phyloP scores from a whole-genome alignment of 2,329 filamentous ascomycete genomes.

The Alternaria arbusti region DNA sequence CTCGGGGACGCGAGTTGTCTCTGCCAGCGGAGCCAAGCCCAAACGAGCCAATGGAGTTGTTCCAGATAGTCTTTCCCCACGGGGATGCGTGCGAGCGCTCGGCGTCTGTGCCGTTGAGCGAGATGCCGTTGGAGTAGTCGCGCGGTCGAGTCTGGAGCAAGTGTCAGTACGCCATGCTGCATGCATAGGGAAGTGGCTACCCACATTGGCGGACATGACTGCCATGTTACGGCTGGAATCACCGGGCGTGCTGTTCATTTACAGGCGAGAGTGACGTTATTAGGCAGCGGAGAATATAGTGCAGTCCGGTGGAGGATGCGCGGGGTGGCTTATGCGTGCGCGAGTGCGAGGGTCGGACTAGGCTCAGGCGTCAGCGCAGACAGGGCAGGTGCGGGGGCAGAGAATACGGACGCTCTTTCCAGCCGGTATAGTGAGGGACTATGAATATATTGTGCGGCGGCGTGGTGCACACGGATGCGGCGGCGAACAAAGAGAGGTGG shows the following conservation, averaged over 20 bases:
- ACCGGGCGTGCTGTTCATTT: constrained; percentile 25
- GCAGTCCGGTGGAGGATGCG: constrained; percentile 15
- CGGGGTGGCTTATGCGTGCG: constrained; percentile 33
- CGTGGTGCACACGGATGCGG: constrained; percentile 35
- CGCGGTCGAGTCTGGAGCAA: constrained; percentile 35
- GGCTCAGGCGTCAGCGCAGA: constrained; percentile 45
- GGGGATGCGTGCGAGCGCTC: constrained; percentile 36
- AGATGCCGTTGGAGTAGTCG: constrained; percentile 36
- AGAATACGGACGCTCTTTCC: constrained; percentile 24
- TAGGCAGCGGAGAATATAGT: constrained; percentile 8
- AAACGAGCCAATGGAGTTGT: constrained; percentile 28
- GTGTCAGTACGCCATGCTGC: constrained; percentile 5
- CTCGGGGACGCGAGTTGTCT: constrained; percentile 43
- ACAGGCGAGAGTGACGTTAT: constrained; percentile 10
- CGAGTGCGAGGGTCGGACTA: constrained; percentile 31
- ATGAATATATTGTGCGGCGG: constrained; percentile 28
- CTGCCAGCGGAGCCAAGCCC: constrained; percentile 35
- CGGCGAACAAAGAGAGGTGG: constrained; percentile 31
- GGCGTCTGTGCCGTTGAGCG: constrained; percentile 37
- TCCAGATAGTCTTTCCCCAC: constrained; percentile 49
- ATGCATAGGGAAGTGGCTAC: constrained; percentile 14
- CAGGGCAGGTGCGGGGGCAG: constrained; percentile 17
- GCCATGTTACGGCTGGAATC: constrained; percentile 34
- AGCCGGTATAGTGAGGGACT: constrained; percentile 16
- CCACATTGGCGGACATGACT: constrained; percentile 42